These are phyloP conservation scores for Aspergillus bertholletiae DNA, from an alignment of 495 filamentous ascomycete species.

Conservation along the genomic window DNA sequence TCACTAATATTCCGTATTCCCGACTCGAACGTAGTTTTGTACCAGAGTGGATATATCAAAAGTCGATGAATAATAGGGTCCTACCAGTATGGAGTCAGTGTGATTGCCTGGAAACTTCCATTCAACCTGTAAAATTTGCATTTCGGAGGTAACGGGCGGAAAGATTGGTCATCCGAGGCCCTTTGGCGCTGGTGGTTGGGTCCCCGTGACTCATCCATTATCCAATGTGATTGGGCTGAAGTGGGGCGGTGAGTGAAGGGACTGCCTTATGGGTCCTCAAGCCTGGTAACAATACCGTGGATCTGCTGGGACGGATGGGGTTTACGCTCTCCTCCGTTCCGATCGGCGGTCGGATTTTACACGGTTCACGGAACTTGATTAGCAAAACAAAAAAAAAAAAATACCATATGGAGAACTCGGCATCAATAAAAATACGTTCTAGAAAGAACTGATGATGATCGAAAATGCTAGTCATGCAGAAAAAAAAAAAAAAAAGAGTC, in stretches of 20 bases:
- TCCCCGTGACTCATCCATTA: constrained; percentile 10
- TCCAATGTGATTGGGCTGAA: constrained; percentile 1
- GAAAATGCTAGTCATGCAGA: too few species aligned
- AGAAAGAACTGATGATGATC: too few species aligned
- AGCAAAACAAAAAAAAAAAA: constrained; percentile 7
- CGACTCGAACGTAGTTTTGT: too few species aligned
- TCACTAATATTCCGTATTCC: neutral
- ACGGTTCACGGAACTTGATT: constrained; percentile 4
- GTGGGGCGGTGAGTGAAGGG: constrained; percentile 8
- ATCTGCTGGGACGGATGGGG: constrained; percentile 2
- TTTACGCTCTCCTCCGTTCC: constrained; percentile 7
- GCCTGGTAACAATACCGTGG: constrained; percentile 1
- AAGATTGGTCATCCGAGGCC: constrained; percentile 20
- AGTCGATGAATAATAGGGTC: constrained; percentile 5
- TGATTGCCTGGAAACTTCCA: constrained; percentile 6
- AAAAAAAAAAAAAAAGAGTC: neutral
- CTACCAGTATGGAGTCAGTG: too few species aligned
- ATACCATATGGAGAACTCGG: constrained; percentile 1
- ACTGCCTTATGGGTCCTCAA: neutral
- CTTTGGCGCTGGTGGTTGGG: too few species aligned
- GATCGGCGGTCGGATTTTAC: constrained; percentile 16
- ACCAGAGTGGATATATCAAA: neutral
- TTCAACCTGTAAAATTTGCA: neutral
- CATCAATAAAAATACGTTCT: constrained; percentile 4
- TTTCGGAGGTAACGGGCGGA: constrained; percentile 9